Base-by-base conservation (phyloP, 192 early-diverging fungal species). In the Backusella liffmaniae region DNA sequence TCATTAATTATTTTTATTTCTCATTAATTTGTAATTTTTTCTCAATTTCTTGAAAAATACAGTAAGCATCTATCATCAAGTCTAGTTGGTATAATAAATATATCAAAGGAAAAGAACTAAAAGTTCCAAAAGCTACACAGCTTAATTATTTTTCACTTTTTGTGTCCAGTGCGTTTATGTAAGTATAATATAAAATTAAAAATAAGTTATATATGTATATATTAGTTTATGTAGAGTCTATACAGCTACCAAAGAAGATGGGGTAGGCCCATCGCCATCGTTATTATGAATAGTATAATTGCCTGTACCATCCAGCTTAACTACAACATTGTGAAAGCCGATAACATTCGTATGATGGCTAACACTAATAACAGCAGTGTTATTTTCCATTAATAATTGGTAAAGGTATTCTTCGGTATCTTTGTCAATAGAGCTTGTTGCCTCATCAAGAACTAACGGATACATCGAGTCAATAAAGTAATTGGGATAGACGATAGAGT, bases 361-460 rank as follows among this genome's bases (percentile, higher is more conserved):
- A 29, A 99, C 93, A 13, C 96, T 95, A n/a, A 98, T 90, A 7
- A 96, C 80, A 1, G 97, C 96, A 73, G 97, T 94, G 1, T 90
- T 91, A 3, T 84, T 76, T 36, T 90, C 83, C 46, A 90, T 86
- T 30, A 90, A 82, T 15, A 83, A 76, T 21, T 79, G 83, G 78
- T 94, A 95, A 44, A 94, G 83, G 30, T 76, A 70, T 2, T 73
- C 71, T 72, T 90, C 90, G 0, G 88, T 83, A 0, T 23, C 73
- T 2, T 72, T 77, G 67, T 93, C 92, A 76, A 95, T 84, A 5
- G 91, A 83, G 62, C 92, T 90, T 5, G 91, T 92, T 51, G 89
- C 82, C 67, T 95, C 93, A 75, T 93, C 92, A 30, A 94, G 73
- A 5, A 90, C 87, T 87, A 69, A 51, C 18, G 26, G 67, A 15